Base-by-base conservation (phyloP, 2,329 filamentous ascomycete genomes). In the Alternaria sp. region DNA sequence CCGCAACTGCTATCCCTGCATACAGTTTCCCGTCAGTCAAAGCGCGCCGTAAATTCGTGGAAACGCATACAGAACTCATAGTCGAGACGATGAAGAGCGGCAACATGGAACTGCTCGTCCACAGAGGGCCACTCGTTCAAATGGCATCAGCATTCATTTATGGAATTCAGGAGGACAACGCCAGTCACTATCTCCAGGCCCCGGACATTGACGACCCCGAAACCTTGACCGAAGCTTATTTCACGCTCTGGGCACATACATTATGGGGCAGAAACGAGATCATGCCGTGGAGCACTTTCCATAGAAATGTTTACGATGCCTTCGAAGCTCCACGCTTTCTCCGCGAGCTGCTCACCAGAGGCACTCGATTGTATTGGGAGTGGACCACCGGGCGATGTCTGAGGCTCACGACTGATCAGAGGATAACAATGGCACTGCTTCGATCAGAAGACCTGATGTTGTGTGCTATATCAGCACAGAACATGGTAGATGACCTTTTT, bases 1-100 rank as follows among this genome's bases (percentile, higher is more conserved):
- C 38, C 18, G 38, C 38, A 41, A 20, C n/a, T 20, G 8, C 10
- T 9, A 5, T n/a, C 9, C 38, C 38, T 9, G 9, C 18, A 20
- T 48, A 48, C 28, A 14, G 45, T 18, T 48, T 48, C 45, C n/a
- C 45, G 28, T 48, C 45, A 48, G 45, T 20, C n/a, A n/a, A 14
- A 11, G 45, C 1, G n/a, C 45, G n/a, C 28, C 27, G 30, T 34
- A 8, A 12, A 30, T 48, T 48, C 18, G 45, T 30, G 18, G 12
- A 30, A 20, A 18, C 20, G 28, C 30, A 48, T 22, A 28, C n/a
- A 32, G 28, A 48, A 18, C 18, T 48, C 45, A 48, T 48, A 11
- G 14, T 48, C n/a, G 18, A 48, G n/a, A 48, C 32, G 45, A 18
- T 48, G 45, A 48, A 16, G 45, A 32, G 45, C 45, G 8, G 30